Evolutionary conservation across 306 rosid genomes (phyloP).

Genomic region (Acacia crassicarpa): DNA sequence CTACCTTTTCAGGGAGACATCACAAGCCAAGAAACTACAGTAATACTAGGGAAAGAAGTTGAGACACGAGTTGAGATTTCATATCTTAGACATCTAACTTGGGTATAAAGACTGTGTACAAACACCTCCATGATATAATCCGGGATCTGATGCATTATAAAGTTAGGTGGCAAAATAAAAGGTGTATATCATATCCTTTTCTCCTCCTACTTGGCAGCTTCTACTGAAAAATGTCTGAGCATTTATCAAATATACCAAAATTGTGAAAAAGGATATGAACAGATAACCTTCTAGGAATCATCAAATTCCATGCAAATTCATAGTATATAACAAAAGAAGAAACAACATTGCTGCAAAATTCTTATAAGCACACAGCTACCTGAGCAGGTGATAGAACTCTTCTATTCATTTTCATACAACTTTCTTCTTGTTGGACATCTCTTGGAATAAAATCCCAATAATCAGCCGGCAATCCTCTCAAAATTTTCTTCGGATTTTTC

Average conservation of each 20-base stretch:
- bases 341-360: not conserved
- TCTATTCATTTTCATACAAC: slow-evolving; percentile 40
- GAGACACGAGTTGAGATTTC: not conserved
- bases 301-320: slow-evolving; percentile 8
- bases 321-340: slow-evolving; percentile 18
- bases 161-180: not conserved
- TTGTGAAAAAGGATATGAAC: not conserved
- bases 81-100: not conserved
- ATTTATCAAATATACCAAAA: not conserved
- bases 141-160: not conserved
- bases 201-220: slow-evolving; percentile 1
- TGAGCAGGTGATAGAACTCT: slow-evolving; percentile 79
- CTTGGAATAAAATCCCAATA: slow-evolving; percentile 81
- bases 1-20: not conserved
- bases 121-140: not conserved
- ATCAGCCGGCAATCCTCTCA: slow-evolving; percentile 55
- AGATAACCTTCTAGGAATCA: slow-evolving; percentile 11
- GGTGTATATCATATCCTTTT: not conserved
- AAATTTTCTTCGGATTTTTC: slow-evolving; percentile 35
- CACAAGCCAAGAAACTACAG: not conserved
- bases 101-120: not conserved
- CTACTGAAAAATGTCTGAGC: not conserved
- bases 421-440: slow-evolving; percentile 71
- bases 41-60: not conserved
- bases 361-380: slow-evolving; percentile 47